Conservation (phyloP, 2,329 filamentous ascomycete species). For the Cercospora nicotianae region DNA sequence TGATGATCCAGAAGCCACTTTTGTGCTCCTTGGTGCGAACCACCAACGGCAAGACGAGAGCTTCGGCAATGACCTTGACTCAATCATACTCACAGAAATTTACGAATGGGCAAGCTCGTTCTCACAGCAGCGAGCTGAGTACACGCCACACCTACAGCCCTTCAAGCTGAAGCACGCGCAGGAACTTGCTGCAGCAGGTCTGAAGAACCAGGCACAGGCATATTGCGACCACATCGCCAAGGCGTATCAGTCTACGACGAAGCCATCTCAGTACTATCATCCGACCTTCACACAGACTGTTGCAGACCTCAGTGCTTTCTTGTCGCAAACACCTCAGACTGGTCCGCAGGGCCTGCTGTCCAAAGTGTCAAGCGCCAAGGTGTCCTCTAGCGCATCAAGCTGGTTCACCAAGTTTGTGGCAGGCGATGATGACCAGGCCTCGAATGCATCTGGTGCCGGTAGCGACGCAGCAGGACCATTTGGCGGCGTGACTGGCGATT, state of each 20-base stretch:
- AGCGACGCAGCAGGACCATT: constrained; percentile 57
- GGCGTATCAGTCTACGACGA: constrained; percentile 76
- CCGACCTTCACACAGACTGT: constrained; percentile 69
- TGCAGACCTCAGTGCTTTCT: constrained; percentile 77
- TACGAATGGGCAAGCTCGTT: constrained; percentile 88
- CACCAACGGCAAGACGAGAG: constrained; percentile 63
- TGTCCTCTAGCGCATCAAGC: constrained; percentile 84
- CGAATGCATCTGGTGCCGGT: constrained; percentile 51
- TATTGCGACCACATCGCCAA: constrained; percentile 85
- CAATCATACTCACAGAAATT: constrained; percentile 90
- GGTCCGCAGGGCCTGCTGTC: constrained; percentile 81
- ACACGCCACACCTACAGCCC: constrained; percentile 76
- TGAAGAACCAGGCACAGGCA: constrained; percentile 76
- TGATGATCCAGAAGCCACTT: constrained; percentile 75
- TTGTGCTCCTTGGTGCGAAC: constrained; percentile 83
- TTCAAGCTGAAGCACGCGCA: constrained; percentile 92
- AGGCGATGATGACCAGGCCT: constrained; percentile 75
- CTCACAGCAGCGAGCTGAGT: constrained; percentile 45
- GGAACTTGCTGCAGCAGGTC: constrained; percentile 78
- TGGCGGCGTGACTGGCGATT: constrained; percentile 71
- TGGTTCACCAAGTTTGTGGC: constrained; percentile 96
- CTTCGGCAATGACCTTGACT: constrained; percentile 79
- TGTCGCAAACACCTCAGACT: constrained; percentile 76
- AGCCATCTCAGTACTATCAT: constrained; percentile 84
- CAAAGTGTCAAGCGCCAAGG: constrained; percentile 93